Evolutionary conservation across 2,329 filamentous ascomycete genomes (phyloP).

Genomic region (Dendrostoma leiphaemia): DNA sequence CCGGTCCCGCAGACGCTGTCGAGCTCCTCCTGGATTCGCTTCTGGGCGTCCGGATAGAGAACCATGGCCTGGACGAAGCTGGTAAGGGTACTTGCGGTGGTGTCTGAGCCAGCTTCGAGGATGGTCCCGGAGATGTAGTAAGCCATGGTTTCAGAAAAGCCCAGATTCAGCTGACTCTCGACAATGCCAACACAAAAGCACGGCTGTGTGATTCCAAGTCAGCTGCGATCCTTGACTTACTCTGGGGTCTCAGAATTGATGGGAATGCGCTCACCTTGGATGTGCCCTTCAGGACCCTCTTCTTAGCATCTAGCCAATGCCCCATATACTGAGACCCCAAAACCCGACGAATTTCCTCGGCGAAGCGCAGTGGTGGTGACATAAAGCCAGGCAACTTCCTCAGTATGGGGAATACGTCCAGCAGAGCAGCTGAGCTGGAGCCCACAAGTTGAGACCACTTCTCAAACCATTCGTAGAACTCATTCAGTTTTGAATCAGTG

Average conservation of each 20-base stretch:
- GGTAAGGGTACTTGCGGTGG: conserved; percentile 38
- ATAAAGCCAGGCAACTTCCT: conserved; percentile 41
- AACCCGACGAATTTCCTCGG: conserved; percentile 38
- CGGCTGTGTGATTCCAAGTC: no score
- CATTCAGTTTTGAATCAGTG: conserved; percentile 38
- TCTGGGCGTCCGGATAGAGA: conserved; percentile 40
- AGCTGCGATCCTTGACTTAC: no score
- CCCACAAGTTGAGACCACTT: conserved; percentile 27
- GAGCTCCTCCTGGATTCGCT: conserved; percentile 36
- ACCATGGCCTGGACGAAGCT: conserved; percentile 47
- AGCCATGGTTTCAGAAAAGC: conserved; percentile 30
- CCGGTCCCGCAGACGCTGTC: conserved; percentile 39
- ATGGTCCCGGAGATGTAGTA: conserved; percentile 34
- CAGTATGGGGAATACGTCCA: conserved; percentile 46
- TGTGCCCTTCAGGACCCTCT: conserved; percentile 27
- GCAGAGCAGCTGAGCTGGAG: conserved; percentile 39
- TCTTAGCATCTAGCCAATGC: conserved; percentile 40
- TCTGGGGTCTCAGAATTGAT: no score
- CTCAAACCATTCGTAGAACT: conserved; percentile 12
- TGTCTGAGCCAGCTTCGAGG: conserved; percentile 42
- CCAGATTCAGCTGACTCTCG: conserved; percentile 20
- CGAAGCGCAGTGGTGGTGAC: conserved; percentile 36
- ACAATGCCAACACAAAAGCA: conserved; percentile 28
- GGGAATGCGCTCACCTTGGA: no score
- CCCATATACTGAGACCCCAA: conserved; percentile 41